phyloP scores from a whole-genome alignment of 345 rosid genomes.

The Anacardium occidentale region DNA sequence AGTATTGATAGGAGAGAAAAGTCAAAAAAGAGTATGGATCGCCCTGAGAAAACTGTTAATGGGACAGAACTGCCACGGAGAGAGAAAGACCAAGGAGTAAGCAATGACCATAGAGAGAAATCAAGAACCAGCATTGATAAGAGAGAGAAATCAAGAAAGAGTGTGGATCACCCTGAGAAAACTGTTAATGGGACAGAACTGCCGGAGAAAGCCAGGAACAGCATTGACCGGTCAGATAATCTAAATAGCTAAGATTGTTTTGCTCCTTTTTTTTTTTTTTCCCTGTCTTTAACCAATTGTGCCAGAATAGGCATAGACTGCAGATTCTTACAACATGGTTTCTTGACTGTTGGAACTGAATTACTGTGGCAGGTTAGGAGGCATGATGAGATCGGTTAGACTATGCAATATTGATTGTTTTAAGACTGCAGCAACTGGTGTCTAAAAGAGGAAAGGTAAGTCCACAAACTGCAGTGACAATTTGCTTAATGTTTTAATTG shows the following conservation, averaged over 20 bases:
- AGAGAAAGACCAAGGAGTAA: conserved; percentile 60
- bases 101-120: conserved; percentile 51
- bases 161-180: conserved; percentile 46
- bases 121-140: conserved; percentile 52
- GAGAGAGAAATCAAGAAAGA: conserved; percentile 52
- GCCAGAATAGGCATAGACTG: neutral
- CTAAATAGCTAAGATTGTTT: neutral
- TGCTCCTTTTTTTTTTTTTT: neutral
- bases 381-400: conserved; percentile 81
- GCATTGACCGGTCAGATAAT: conserved; percentile 69
- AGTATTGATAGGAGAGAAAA: conserved; percentile 58
- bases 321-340: neutral
- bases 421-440: conserved; percentile 62
- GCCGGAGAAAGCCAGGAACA: conserved; percentile 66
- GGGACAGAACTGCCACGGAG: conserved; percentile 40
- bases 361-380: conserved; percentile 66
- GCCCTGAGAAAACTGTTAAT: conserved; percentile 42
- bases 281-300: neutral
- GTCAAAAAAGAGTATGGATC: conserved; percentile 45
- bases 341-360: conserved; percentile 15
- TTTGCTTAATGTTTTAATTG: conserved; percentile 22
- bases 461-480: conserved; percentile 25
- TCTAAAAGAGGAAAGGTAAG: conserved; percentile 32
- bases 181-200: conserved; percentile 38
- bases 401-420: conserved; percentile 91